These are phyloP conservation scores for Solanum bulbocastanum DNA, from an alignment of 257 asterid genomes.

Conservation along the genomic window DNA sequence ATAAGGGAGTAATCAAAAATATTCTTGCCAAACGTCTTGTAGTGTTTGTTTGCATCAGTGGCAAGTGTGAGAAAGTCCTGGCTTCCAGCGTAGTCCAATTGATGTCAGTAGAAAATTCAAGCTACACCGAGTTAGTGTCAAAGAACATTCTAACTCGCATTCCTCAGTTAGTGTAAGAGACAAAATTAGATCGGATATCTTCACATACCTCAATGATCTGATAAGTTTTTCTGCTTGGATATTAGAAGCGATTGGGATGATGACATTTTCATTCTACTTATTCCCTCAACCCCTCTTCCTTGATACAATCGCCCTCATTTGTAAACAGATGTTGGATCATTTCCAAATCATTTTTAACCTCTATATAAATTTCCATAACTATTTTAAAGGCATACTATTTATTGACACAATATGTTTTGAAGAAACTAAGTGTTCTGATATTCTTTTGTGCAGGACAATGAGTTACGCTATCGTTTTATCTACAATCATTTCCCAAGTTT, in stretches of 20 bases:
- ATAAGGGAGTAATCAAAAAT: background rate
- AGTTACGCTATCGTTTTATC: slow-evolving; percentile 81
- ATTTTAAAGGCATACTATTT: background rate
- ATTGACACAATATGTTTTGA: background rate
- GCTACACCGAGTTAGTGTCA: background rate
- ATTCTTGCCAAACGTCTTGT: background rate
- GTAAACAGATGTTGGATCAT: background rate
- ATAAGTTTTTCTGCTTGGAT: background rate
- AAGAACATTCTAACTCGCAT: background rate
- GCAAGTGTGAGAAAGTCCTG: background rate
- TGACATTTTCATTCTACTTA: background rate
- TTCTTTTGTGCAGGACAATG: slow-evolving; percentile 53
- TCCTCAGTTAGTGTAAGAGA: background rate
- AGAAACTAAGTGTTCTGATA: background rate
- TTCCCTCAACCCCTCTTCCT: background rate
- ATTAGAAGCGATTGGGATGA: background rate
- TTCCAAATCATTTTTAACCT: background rate
- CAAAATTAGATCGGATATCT: background rate
- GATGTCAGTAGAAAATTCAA: background rate
- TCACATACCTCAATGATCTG: background rate
- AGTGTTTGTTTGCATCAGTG: background rate
- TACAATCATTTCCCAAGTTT: slow-evolving; percentile 88
- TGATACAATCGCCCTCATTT: background rate
- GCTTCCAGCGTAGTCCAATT: background rate
- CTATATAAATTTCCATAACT: background rate